Evolutionary conservation across 148 eudicot species (phyloP), one percentile per base, ranked within the genome.

Genomic region (Rhododendron henanense): DNA sequence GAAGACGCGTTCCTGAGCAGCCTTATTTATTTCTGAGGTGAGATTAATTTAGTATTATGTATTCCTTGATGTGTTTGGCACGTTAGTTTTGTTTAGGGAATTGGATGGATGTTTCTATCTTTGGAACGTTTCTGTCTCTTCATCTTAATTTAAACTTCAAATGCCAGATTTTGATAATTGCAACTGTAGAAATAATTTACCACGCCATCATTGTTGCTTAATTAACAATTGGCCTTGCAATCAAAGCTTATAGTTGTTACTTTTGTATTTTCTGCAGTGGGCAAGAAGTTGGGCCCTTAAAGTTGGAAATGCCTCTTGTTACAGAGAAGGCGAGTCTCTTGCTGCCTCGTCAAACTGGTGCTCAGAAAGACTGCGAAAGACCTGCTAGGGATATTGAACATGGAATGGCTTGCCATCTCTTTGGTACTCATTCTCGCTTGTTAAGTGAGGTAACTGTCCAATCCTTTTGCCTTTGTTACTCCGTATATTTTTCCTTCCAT

Each of bases 11-110:
- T 78, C 87, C 93, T 1, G 99, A 94, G 90, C 84, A 83, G 81
- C 91, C 93, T 4, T 97, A 93, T 88, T 88, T 93, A 5, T 73
- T 59, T 79, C 89, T 80, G 73, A 93, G 99, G 99, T 97, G 90
- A 47, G 65, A 7, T 37, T 59, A 78, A 48, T 21, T 63, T 79
- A 44, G 45, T 53, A 33, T 82, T 57, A 50, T 41, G 45, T 53
- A 33, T 82, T 57, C 61, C 53, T 31, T 41, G 14, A 37, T 39
- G 33, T 10, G 35, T 78, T 59, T 13, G 13, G 28, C 50, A 16
- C 37, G 10, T 67, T 10, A 67, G 15, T 7, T 55, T 35, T 4
- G 31, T 21, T 57, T 57, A 57, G 71, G 39, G 39, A 81, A 81
- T 28, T 33, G 4, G 71, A 81, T 81, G 37, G 48, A 55, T 9